Conservation (phyloP, 164 flowering plant species). For the Stephania cephalantha region DNA sequence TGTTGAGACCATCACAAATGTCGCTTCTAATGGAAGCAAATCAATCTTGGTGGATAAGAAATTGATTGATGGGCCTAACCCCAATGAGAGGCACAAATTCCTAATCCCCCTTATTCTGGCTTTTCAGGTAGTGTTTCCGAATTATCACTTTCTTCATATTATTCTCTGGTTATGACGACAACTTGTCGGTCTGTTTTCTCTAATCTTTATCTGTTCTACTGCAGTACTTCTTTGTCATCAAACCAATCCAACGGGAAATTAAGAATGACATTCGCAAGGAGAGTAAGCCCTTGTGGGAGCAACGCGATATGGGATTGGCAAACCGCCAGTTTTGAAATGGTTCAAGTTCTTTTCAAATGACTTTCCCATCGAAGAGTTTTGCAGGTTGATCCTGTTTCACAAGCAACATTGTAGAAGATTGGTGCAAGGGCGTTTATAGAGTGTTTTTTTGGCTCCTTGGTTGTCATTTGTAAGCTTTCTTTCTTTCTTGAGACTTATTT, state of each 20-base stretch:
- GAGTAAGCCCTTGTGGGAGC: conserved; percentile 50
- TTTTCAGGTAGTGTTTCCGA: conserved; percentile 48
- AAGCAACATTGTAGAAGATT: neutral
- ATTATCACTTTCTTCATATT: neutral
- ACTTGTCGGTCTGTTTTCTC: neutral
- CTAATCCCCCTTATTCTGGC: conserved; percentile 65
- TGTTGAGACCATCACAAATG: conserved; percentile 53
- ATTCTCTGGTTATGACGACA: neutral
- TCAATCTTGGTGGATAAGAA: conserved; percentile 72
- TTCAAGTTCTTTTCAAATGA: neutral
- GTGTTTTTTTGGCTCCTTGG: neutral
- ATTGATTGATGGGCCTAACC: conserved; percentile 84
- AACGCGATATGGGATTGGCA: conserved; percentile 40
- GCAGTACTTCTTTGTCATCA: conserved; percentile 65
- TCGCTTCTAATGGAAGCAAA: conserved; percentile 59
- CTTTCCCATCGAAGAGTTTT: neutral
- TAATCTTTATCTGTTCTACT: conserved; percentile 11
- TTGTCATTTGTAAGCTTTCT: neutral
- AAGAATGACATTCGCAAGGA: conserved; percentile 49
- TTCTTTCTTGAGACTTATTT: neutral
- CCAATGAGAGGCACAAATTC: conserved; percentile 64
- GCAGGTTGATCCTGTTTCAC: neutral
- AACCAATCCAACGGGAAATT: conserved; percentile 45
- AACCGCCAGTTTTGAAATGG: conserved; percentile 28
- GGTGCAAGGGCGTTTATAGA: neutral